These are phyloP conservation scores for Penicillium italicum DNA, from an alignment of 2,329 filamentous ascomycete genomes.

Conservation along the genomic window DNA sequence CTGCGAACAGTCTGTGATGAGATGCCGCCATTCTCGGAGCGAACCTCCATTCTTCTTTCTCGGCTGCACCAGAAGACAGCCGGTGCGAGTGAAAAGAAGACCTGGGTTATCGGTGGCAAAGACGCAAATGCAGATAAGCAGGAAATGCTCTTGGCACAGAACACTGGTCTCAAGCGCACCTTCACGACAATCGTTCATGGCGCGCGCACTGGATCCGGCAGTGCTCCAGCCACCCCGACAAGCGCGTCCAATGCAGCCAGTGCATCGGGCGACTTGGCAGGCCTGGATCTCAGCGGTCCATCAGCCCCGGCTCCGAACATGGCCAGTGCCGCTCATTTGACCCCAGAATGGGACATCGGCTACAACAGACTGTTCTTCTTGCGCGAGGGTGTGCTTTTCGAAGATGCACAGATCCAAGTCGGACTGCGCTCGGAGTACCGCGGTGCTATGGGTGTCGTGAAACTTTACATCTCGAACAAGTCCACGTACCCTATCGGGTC, in stretches of 20 bases:
- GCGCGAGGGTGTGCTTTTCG: constrained; percentile 84
- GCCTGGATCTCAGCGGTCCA: constrained; percentile 71
- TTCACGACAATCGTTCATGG: constrained; percentile 61
- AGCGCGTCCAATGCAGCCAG: constrained; percentile 46
- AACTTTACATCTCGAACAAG: constrained; percentile 95
- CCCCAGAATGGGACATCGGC: constrained; percentile 89
- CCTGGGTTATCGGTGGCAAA: constrained; percentile 97
- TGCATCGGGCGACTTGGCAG: constrained; percentile 66
- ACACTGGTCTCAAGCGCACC: constrained; percentile 76
- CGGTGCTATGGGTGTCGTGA: constrained; percentile 90
- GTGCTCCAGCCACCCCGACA: constrained; percentile 31
- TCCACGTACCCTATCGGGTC: constrained; percentile 78
- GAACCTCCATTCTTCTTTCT: constrained; percentile 86
- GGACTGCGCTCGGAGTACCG: constrained; percentile 92
- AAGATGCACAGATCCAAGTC: constrained; percentile 90
- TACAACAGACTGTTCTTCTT: constrained; percentile 78
- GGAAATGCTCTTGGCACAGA: constrained; percentile 77
- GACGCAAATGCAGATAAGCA: constrained; percentile 80
- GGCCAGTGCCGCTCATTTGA: constrained; percentile 86
- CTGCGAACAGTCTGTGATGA: constrained; percentile 93
- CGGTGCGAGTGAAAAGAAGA: constrained; percentile 88
- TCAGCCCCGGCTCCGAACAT: constrained; percentile 70
- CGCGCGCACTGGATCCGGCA: constrained; percentile 33
- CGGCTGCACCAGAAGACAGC: constrained; percentile 92
- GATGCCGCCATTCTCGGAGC: constrained; percentile 96